Percentiles rank a stretch among this genome's conserved stretches.
Evolutionary conservation across 2,329 filamentous ascomycete species (phyloP).

Genomic region (Annulohypoxylon truncatum): DNA sequence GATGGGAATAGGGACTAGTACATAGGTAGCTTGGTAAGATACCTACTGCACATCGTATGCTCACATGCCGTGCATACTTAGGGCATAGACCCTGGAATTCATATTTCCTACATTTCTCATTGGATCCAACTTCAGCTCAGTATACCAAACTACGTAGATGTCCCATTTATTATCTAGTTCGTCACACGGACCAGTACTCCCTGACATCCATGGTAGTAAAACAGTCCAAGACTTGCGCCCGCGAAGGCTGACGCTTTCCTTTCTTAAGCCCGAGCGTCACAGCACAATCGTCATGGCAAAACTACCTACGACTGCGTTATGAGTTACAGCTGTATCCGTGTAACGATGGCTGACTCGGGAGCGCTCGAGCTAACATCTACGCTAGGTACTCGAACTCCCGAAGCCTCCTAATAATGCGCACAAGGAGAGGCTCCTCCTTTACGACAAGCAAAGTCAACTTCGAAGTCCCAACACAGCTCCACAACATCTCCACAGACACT

Average conservation of each 20-base stretch:
- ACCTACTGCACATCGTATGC: neutral
- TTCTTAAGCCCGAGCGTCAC: constrained; percentile 24
- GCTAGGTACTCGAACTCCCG: constrained; percentile 4
- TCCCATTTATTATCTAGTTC: constrained; percentile 23
- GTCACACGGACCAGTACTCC: constrained; percentile 23
- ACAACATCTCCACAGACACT: constrained; percentile 37
- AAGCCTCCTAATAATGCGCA: neutral
- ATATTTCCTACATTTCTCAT: constrained; percentile 20
- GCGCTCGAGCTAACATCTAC: constrained; percentile 4
- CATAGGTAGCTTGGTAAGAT: neutral
- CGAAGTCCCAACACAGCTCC: constrained; percentile 29
- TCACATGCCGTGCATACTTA: constrained; percentile 41
- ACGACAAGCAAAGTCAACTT: constrained; percentile 17
- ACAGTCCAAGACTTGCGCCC: constrained; percentile 13
- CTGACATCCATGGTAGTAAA: constrained; percentile 15
- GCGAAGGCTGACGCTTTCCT: constrained; percentile 23
- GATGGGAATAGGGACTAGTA: constrained; percentile 8
- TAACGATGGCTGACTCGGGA: constrained; percentile 16
- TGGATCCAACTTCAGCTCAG: constrained; percentile 34
- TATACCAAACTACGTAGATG: constrained; percentile 13
- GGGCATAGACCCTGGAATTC: constrained; percentile 28
- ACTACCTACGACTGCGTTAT: constrained; percentile 15
- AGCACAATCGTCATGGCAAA: constrained; percentile 12
- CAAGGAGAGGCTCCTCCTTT: constrained; percentile 4
- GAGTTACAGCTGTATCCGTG: constrained; percentile 15